These are phyloP conservation scores for Penicillium argentinense DNA, from an alignment of 495 filamentous ascomycete species.

Conservation along the genomic window DNA sequence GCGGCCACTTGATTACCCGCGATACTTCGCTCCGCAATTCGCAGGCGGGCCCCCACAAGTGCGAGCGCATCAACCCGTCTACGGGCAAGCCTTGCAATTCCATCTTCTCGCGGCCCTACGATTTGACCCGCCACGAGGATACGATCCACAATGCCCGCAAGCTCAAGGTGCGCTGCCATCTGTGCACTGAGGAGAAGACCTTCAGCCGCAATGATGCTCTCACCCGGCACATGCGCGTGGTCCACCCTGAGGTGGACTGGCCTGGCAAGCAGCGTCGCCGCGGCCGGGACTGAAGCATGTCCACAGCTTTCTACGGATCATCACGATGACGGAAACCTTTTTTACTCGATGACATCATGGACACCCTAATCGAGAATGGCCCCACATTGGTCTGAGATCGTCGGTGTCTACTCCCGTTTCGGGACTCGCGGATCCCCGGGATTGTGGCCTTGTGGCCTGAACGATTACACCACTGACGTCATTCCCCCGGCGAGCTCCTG, in stretches of 20 bases:
- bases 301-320: constrained; percentile 18
- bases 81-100: constrained; percentile 97
- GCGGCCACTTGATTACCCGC: constrained; percentile 39
- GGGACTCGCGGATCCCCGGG: constrained; percentile 6
- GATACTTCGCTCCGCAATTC: constrained; percentile 66
- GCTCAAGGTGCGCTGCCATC: constrained; percentile 90
- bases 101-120: constrained; percentile 95
- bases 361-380: constrained; percentile 5
- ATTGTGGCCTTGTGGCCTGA: constrained; percentile 21
- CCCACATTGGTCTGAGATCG: constrained; percentile 15
- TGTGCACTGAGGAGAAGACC: constrained; percentile 97
- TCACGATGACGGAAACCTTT: constrained; percentile 25
- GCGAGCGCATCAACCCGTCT: constrained; percentile 89
- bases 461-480: constrained; percentile 17
- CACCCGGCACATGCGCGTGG: constrained; percentile 88
- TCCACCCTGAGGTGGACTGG: constrained; percentile 82
- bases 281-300: constrained; percentile 33
- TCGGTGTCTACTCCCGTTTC: constrained; percentile 16
- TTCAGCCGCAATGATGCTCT: constrained; percentile 91
- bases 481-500: neutral
- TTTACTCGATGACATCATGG: constrained; percentile 18
- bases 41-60: constrained; percentile 86
- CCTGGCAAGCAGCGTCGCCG: constrained; percentile 61
- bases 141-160: constrained; percentile 95
- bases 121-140: constrained; percentile 94